phyloP scores from a whole-genome alignment of 108 stramenopile genomes.

The Nitzschia sp. region DNA sequence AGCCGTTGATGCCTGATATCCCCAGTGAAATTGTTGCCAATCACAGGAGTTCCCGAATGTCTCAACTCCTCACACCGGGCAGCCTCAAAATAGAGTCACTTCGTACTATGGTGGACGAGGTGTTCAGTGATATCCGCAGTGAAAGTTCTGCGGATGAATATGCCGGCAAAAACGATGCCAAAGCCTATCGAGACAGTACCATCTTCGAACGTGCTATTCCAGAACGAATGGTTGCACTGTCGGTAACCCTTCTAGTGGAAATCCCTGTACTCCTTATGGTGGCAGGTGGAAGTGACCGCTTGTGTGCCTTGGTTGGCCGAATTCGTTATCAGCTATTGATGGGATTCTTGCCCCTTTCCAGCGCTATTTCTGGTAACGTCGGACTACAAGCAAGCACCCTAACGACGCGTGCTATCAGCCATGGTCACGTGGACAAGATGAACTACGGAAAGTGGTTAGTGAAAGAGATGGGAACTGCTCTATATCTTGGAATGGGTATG shows the following conservation, averaged over 20 bases:
- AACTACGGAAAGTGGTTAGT: constrained; percentile 50
- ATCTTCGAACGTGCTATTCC: constrained; percentile 58
- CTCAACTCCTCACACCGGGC: neutral
- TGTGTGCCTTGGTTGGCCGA: constrained; percentile 59
- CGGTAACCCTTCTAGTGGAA: constrained; percentile 59
- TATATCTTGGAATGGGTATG: constrained; percentile 51
- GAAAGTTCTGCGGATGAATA: neutral
- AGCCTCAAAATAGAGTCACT: neutral
- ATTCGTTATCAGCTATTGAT: constrained; percentile 53
- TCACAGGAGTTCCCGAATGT: neutral
- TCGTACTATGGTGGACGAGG: neutral
- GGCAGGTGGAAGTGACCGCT: constrained; percentile 53
- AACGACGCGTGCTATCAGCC: constrained; percentile 58
- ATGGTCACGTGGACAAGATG: constrained; percentile 41
- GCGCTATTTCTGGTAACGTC: constrained; percentile 71
- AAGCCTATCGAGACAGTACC: constrained; percentile 28
- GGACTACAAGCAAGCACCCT: constrained; percentile 66
- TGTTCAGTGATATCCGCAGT: neutral
- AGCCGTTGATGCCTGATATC: constrained; percentile 18
- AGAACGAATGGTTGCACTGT: constrained; percentile 55
- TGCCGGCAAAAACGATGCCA: neutral
- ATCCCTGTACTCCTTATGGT: constrained; percentile 64
- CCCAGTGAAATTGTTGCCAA: constrained; percentile 19
- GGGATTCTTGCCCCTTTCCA: constrained; percentile 52
- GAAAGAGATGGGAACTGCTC: constrained; percentile 54